phyloP scores from a whole-genome alignment of 2,329 filamentous ascomycete species.

The Aspergillus caelatus region DNA sequence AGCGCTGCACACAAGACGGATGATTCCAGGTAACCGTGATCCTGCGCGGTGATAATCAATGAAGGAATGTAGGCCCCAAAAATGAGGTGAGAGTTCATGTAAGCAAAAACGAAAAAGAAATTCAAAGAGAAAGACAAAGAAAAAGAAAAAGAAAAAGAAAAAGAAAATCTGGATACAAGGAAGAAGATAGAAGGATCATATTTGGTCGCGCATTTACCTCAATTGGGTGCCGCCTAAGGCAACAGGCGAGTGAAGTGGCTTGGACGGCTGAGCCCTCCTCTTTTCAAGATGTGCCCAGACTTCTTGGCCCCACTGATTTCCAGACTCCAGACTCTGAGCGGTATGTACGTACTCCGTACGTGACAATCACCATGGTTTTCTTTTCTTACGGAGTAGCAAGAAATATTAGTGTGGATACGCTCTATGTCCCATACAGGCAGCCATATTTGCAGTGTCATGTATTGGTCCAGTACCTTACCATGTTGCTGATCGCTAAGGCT shows the following conservation, averaged over 20 bases:
- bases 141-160: neutral
- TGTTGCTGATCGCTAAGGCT: neutral
- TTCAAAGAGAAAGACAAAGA: neutral
- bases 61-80: neutral
- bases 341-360: too few species aligned
- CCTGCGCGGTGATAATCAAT: conserved; percentile 12
- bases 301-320: too few species aligned
- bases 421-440: neutral
- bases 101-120: neutral
- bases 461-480: neutral
- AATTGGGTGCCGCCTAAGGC: conserved; percentile 6
- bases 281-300: too few species aligned
- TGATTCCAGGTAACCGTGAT: conserved; percentile 8
- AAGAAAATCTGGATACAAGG: neutral
- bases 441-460: neutral
- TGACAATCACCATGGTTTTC: neutral
- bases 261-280: neutral
- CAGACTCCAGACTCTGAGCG: too few species aligned
- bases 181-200: neutral
- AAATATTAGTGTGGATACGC: neutral
- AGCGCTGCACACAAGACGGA: neutral
- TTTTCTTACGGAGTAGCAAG: too few species aligned
- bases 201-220: neutral
- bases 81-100: neutral
- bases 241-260: conserved; percentile 5